phyloP scores from a whole-genome alignment of 371 early-diverging fungal species.

The Rhizomucor pusillus region DNA sequence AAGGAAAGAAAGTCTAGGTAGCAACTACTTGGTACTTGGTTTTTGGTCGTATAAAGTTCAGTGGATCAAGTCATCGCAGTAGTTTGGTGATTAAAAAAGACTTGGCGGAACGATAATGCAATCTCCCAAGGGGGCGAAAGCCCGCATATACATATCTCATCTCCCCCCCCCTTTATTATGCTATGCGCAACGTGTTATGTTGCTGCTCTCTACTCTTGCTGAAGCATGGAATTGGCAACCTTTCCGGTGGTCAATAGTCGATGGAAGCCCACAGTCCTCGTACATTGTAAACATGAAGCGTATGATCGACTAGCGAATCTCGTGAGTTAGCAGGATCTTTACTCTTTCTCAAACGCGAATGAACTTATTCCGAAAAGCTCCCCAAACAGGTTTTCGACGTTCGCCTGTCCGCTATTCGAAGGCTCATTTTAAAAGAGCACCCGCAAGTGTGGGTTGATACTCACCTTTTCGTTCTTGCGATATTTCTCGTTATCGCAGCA shows the following conservation, averaged over 20 bases:
- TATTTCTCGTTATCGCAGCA: constrained; percentile 24
- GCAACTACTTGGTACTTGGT: no score
- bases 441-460: constrained; percentile 35
- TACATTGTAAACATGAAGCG: background rate
- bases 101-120: no score
- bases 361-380: constrained; percentile 12
- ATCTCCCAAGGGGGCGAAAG: no score
- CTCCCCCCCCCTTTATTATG: no score
- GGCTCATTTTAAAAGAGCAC: constrained; percentile 16
- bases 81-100: no score
- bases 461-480: constrained; percentile 25
- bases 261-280: background rate
- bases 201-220: no score
- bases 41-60: no score
- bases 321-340: background rate
- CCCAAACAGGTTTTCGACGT: constrained; percentile 21
- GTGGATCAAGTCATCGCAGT: no score
- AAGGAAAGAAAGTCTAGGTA: no score
- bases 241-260: background rate
- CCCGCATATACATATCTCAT: no score
- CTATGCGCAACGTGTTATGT: no score
- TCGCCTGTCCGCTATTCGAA: constrained; percentile 21
- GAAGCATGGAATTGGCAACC: background rate
- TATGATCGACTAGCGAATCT: background rate
- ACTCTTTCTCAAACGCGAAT: background rate